Conservation (phyloP, 106 monocot genomes). For the Allium sativum region DNA sequence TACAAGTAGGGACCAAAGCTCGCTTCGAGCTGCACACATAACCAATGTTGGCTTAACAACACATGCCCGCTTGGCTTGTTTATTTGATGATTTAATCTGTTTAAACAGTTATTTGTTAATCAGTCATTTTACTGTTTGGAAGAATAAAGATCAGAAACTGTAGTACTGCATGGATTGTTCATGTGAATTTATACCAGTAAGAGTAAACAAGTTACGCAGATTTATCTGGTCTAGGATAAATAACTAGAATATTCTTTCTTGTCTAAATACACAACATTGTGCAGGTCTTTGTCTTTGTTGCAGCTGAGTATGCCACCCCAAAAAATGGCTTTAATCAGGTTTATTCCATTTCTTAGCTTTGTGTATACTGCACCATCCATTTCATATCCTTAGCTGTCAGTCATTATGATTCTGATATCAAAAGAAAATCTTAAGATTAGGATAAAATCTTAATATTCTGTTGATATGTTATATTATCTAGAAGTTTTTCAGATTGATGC, state of each 20-base stretch:
- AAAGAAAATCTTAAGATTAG: too few relatives aligned
- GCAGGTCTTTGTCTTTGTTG: slow-evolving; percentile 93
- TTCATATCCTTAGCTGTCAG: not conserved
- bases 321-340: slow-evolving; percentile 82
- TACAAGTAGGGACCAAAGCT: too few relatives aligned
- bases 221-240: not conserved
- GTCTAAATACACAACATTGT: not conserved
- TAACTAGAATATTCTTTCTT: not conserved
- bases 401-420: too few relatives aligned
- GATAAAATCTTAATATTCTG: too few relatives aligned
- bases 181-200: not conserved
- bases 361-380: not conserved
- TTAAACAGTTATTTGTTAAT: not conserved
- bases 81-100: too few relatives aligned
- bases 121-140: not conserved
- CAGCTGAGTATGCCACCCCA: slow-evolving; percentile 83
- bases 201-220: not conserved
- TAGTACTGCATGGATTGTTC: not conserved
- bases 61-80: too few relatives aligned
- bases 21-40: too few relatives aligned
- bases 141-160: not conserved
- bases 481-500: too few relatives aligned
- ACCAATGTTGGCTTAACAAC: too few relatives aligned
- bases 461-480: too few relatives aligned
- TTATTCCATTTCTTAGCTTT: not conserved